Conservation (phyloP, 1,284 basidiomycete genomes). For the Ustilago shanxiensis region DNA sequence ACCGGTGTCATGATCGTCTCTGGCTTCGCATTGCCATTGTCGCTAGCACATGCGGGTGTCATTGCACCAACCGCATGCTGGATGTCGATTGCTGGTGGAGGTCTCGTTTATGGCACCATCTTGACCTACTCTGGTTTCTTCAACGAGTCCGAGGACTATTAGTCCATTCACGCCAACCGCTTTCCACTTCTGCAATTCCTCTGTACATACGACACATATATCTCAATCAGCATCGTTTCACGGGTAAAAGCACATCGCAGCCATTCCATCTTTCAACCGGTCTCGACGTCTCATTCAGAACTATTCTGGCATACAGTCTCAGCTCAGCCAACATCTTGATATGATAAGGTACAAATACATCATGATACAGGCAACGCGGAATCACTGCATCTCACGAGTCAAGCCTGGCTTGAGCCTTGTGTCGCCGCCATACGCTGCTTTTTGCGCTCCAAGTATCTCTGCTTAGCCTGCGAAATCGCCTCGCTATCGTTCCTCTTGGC, state of each 20-base stretch:
- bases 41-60: constrained; percentile 90
- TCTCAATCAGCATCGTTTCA: constrained; percentile 12
- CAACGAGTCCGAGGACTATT: constrained; percentile 61
- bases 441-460: constrained; percentile 71
- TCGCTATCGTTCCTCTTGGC: constrained; percentile 47
- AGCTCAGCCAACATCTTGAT: not conserved
- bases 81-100: constrained; percentile 95
- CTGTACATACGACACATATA: constrained; percentile 37
- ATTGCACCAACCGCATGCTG: constrained; percentile 86
- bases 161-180: no score
- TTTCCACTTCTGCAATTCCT: no score
- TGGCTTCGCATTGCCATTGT: constrained; percentile 91
- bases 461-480: constrained; percentile 46
- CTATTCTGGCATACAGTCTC: no score
- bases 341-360: constrained; percentile 11
- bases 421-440: constrained; percentile 32
- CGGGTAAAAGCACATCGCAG: no score
- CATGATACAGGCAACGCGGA: not conserved
- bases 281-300: no score
- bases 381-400: not conserved
- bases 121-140: constrained; percentile 66
- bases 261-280: no score
- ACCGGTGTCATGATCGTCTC: constrained; percentile 88
- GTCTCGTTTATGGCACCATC: constrained; percentile 90
- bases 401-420: not conserved